Conservation (phyloP, 2,329 filamentous ascomycete species). For the Trichophyton benhamiae region DNA sequence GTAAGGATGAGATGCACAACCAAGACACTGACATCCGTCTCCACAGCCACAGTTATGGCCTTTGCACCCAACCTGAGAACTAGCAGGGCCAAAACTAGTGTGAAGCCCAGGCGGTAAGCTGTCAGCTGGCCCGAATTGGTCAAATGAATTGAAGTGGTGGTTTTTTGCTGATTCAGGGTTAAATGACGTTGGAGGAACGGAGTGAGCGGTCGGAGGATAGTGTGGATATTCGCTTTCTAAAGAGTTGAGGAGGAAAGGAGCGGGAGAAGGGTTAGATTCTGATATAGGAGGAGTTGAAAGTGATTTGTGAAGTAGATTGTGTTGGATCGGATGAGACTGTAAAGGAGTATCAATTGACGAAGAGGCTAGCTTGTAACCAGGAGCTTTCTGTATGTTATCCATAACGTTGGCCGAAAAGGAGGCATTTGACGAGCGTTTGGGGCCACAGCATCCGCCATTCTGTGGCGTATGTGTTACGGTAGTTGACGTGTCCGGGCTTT, state of each 20-base stretch:
- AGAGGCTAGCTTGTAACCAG: not conserved
- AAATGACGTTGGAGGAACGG: not conserved
- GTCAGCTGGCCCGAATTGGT: not conserved
- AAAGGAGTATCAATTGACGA: not conserved
- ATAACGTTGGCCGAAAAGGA: no score
- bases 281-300: not conserved
- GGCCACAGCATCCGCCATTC: not conserved
- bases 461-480: not conserved
- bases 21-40: slow-evolving; percentile 35
- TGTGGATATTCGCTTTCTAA: not conserved
- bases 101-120: not conserved
- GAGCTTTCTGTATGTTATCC: not conserved
- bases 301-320: not conserved
- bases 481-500: not conserved
- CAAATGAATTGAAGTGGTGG: not conserved
- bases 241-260: not conserved
- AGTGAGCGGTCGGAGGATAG: not conserved
- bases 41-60: slow-evolving; percentile 32
- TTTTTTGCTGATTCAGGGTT: not conserved
- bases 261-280: not conserved
- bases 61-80: slow-evolving; percentile 5
- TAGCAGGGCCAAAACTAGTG: not conserved
- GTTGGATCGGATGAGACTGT: not conserved
- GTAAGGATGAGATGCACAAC: slow-evolving; percentile 36
- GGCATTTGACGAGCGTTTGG: not conserved